Conservation (phyloP, 306 rosid genomes). For the Rosa rugosa region DNA sequence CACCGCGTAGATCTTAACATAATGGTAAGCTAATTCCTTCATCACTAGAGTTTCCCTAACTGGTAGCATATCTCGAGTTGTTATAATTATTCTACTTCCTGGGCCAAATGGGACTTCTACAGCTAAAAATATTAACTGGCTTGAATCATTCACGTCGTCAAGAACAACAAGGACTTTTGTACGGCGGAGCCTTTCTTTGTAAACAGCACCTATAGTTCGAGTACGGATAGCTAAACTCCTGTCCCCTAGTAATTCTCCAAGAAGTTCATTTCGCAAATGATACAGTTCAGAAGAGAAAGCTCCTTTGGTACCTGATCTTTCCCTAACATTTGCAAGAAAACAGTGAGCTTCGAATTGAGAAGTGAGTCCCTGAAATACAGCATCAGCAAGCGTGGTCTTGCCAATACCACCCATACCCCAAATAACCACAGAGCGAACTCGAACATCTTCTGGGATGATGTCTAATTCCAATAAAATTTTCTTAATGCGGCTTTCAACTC, state of each 20-base stretch:
- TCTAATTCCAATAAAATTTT: neutral
- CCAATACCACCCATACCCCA: slow-evolving; percentile 28
- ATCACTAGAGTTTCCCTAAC: neutral
- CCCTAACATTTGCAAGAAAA: slow-evolving; percentile 8
- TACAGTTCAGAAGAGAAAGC: neutral
- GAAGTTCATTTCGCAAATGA: neutral
- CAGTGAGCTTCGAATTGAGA: neutral
- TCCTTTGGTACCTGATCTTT: neutral
- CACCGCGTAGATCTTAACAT: neutral
- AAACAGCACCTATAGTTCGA: neutral
- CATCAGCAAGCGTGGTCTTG: slow-evolving; percentile 11
- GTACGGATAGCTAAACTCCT: neutral
- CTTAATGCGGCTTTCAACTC: slow-evolving; percentile 7
- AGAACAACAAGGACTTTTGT: neutral
- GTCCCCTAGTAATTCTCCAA: neutral
- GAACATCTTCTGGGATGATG: slow-evolving; percentile 1
- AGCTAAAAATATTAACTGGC: slow-evolving; percentile 1
- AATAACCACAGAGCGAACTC: slow-evolving; percentile 11
- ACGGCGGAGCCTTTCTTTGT: neutral
- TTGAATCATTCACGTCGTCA: slow-evolving; percentile 14
- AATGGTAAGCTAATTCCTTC: neutral
- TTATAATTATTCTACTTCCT: slow-evolving; percentile 13
- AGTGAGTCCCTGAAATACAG: neutral
- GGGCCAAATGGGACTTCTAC: slow-evolving; percentile 9
- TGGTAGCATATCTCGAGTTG: neutral